Evolutionary conservation across 2,329 filamentous ascomycete species (phyloP), one percentile per base, ranked within the genome.

Genomic region (Blumeria graminis): DNA sequence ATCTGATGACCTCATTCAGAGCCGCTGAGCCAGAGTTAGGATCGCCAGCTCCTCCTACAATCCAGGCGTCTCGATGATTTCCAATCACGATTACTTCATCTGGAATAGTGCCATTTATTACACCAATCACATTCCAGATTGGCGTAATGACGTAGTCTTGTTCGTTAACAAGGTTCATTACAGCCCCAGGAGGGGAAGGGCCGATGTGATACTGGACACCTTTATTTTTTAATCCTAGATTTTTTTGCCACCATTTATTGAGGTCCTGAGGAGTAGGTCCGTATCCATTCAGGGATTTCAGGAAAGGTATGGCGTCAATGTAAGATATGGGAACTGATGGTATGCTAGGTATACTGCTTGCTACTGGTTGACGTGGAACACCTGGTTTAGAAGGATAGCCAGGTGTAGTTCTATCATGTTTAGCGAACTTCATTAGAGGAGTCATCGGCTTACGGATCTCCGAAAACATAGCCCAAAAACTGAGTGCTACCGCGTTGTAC

Each of bases 251-350:
- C 74, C 78, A 63, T 81, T 81, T 59, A 64, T 81, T 82, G 62
- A 95, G 80, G 16, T 88, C 80, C 5, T 78, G 76, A 0, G 84
- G 82, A 62, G 81, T 78, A 4, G 86, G 86, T 0, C 90, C 92
- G 65, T 93, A 78, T 8, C 88, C 89, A 64, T 96, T 95, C 54
- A 98, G 75, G 0, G 89, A 84, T 65, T 83, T 85, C n/a, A 96
- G 76, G 13, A 96, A 78, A 0, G 90, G 90, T 1, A 95, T 68
- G 0, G 86, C 89, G 62, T 96, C 90, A 6, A 73, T 70, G 66
- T 94, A 95, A 0, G 90, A 95, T 55, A 96, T 85, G 3, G 90
- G 90, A 1, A 95, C 71, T 0, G 90, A 96, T 0, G 92, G 90
- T 56, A 96, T 96, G 3, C 77, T 80, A 0, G 92, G 86, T 35